Conservation (phyloP, 2,329 filamentous ascomycete species). For the Atkinsonella texensis region DNA sequence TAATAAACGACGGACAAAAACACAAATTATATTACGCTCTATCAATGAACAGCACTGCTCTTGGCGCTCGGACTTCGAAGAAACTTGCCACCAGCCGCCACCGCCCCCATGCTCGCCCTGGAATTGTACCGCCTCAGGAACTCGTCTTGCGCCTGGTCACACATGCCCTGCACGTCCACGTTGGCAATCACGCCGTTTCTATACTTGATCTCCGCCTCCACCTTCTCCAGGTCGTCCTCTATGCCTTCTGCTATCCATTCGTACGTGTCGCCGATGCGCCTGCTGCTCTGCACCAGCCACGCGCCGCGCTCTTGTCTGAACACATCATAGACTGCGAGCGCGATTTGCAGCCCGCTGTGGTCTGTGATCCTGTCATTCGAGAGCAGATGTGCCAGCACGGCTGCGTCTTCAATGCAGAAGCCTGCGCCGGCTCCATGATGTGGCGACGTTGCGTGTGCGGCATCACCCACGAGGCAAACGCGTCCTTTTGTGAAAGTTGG, state of each 20-base stretch:
- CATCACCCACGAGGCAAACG: constrained; percentile 7
- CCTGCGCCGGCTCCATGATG: constrained; percentile 6
- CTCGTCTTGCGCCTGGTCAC: neutral
- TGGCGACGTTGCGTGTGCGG: constrained; percentile 6
- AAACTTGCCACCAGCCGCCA: neutral
- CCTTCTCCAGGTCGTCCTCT: constrained; percentile 5
- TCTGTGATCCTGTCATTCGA: neutral
- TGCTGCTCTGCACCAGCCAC: constrained; percentile 6
- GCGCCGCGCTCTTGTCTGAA: neutral
- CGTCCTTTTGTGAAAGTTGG: neutral
- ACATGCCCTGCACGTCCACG: constrained; percentile 3
- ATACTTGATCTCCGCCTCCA: constrained; percentile 5
- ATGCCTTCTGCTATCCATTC: constrained; percentile 8
- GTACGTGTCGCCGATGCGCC: constrained; percentile 7
- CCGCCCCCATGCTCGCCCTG: neutral
- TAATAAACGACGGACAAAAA: neutral
- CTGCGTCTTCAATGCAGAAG: constrained; percentile 5
- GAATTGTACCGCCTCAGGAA: neutral
- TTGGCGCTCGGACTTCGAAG: neutral
- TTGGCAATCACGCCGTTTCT: constrained; percentile 5
- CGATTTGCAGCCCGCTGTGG: neutral
- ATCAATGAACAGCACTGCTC: neutral
- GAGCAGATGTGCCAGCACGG: constrained; percentile 4
- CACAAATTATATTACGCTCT: neutral
- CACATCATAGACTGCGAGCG: neutral